Evolutionary conservation across 805 yeast species (phyloP).

Genomic region (Schizosaccharomyces cryophilus): DNA sequence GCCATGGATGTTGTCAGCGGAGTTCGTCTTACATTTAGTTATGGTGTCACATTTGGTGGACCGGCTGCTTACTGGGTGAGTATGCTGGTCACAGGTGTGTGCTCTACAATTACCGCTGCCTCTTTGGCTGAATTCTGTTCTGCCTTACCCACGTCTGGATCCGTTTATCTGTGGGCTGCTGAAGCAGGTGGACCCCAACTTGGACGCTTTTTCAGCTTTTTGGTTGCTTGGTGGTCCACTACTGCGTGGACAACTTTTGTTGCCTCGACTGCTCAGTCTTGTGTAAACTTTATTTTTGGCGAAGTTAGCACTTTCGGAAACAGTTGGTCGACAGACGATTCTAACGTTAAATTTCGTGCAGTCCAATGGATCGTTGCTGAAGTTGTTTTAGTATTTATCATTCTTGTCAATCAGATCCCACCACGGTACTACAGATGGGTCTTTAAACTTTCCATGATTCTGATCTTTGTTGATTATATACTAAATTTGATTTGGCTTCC

Average conservation of each 20-base stretch:
- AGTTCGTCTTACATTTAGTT: not conserved
- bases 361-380: slow-evolving; percentile 10
- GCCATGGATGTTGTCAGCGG: slow-evolving; percentile 2
- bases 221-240: slow-evolving; percentile 11
- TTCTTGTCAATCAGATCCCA: slow-evolving; percentile 8
- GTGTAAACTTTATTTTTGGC: slow-evolving; percentile 8
- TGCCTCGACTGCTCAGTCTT: slow-evolving; percentile 7
- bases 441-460: slow-evolving; percentile 6
- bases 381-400: slow-evolving; percentile 6
- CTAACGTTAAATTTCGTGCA: slow-evolving; percentile 9
- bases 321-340: slow-evolving; percentile 4
- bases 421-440: slow-evolving; percentile 7
- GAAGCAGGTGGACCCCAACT: slow-evolving; percentile 8
- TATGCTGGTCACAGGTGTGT: slow-evolving; percentile 6
- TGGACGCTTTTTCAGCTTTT: slow-evolving; percentile 9
- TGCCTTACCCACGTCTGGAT: slow-evolving; percentile 11
- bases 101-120: slow-evolving; percentile 9
- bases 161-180: slow-evolving; percentile 11
- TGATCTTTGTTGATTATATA: slow-evolving; percentile 7
- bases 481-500: slow-evolving; percentile 10
- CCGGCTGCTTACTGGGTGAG: slow-evolving; percentile 10
- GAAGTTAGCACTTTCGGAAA: slow-evolving; percentile 8
- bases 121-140: slow-evolving; percentile 10
- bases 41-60: slow-evolving; percentile 9
- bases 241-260: slow-evolving; percentile 11